A percentile compares a stretch with the other conserved stretches of the same genome.
Evolutionary conservation across 1,284 basidiomycete genomes (phyloP).

Genomic region (Mycena sp.): DNA sequence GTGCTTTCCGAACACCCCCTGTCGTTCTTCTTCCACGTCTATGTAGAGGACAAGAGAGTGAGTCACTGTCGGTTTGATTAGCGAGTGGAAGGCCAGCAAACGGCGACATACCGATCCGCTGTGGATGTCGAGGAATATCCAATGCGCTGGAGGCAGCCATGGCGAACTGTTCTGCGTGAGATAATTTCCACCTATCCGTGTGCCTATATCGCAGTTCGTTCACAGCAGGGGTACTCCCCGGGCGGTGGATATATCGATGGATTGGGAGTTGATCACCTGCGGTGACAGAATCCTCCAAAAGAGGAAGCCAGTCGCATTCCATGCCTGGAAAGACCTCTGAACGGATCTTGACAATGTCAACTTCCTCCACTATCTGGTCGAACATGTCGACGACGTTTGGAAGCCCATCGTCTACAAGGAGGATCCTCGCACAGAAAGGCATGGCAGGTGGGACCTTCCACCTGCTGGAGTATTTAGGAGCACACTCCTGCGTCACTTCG

Average conservation of each 20-base stretch:
- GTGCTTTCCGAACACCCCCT: conserved; percentile 1
- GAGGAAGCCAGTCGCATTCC: too few relatives aligned
- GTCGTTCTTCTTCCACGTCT: conserved; percentile 5
- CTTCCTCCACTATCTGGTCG: not conserved
- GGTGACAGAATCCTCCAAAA: too few relatives aligned
- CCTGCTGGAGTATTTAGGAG: too few relatives aligned
- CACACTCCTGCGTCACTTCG: too few relatives aligned
- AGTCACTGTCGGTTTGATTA: not conserved
- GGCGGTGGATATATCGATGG: too few relatives aligned
- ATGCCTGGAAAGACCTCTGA: too few relatives aligned
- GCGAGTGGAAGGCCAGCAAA: not conserved
- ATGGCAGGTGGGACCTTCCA: too few relatives aligned
- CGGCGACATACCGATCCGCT: not conserved
- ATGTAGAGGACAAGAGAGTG: conserved; percentile 3
- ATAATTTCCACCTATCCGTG: not conserved
- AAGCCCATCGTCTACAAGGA: conserved; percentile 4
- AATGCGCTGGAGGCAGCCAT: not conserved
- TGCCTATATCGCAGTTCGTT: too few relatives aligned
- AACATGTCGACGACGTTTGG: not conserved
- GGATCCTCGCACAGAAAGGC: too few relatives aligned
- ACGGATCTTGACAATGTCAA: too few relatives aligned
- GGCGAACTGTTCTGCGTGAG: not conserved
- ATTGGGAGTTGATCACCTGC: too few relatives aligned
- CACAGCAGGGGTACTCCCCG: too few relatives aligned
- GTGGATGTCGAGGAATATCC: not conserved